Percentiles rank a stretch among this genome's conserved stretches.
Conservation (phyloP, 23 red algal genomes). For the Gracilaria vermiculophylla region DNA sequence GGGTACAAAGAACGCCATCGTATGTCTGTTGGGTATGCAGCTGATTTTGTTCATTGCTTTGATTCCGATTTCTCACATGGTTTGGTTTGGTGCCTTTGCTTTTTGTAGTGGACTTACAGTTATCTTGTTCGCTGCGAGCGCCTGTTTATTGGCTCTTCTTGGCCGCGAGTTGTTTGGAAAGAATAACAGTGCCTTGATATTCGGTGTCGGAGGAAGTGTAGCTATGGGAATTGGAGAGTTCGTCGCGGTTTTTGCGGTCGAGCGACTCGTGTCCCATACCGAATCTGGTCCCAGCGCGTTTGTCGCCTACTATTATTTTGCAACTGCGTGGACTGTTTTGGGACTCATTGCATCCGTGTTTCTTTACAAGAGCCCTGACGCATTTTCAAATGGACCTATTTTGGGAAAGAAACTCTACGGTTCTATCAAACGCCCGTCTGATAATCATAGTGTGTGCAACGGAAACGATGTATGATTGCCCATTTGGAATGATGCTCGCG, state of each 20-base stretch:
- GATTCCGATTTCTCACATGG: not conserved
- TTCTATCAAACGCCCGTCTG: not conserved
- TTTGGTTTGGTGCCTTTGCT: constrained; percentile 18
- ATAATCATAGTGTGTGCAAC: no score
- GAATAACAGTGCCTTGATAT: constrained; percentile 27
- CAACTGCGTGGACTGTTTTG: not conserved
- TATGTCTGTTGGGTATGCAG: not conserved
- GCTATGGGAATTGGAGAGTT: constrained; percentile 34
- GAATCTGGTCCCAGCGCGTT: not conserved
- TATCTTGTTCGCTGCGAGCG: constrained; percentile 15
- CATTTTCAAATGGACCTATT: not conserved
- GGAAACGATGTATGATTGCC: no score
- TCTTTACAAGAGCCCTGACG: not conserved
- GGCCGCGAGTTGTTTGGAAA: constrained; percentile 13
- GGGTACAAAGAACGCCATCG: not conserved
- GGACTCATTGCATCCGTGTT: not conserved
- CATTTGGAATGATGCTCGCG: no score
- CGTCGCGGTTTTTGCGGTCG: not conserved
- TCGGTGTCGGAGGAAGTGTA: constrained; percentile 23
- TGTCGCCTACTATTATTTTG: not conserved
- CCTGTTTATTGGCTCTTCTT: not conserved
- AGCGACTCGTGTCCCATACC: not conserved
- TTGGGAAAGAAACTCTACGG: not conserved
- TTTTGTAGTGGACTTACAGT: not conserved
- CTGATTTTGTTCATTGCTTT: not conserved